These are phyloP conservation scores for Eucalyptus coolabah DNA, from an alignment of 345 rosid genomes.

Conservation along the genomic window DNA sequence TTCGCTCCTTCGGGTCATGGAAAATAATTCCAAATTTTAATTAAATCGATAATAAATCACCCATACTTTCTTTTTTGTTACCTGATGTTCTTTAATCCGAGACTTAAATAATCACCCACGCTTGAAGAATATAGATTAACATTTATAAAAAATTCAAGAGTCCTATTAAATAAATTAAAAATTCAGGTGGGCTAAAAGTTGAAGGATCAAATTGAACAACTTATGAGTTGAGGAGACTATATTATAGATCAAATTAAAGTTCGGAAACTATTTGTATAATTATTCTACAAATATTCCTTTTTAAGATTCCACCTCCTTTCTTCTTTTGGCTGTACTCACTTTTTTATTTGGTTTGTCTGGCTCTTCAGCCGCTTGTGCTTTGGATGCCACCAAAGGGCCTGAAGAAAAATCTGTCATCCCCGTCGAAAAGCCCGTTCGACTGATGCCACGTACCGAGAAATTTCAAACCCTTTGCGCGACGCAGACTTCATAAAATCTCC, in stretches of 20 bases:
- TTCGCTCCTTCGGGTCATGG: too few relatives aligned
- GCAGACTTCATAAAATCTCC: not conserved
- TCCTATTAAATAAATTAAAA: too few relatives aligned
- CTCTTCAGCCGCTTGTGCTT: not conserved
- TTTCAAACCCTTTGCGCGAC: not conserved
- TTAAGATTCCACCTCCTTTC: not conserved
- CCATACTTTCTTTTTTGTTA: too few relatives aligned
- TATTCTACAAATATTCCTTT: not conserved
- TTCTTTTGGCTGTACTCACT: too few relatives aligned
- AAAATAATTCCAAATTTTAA: too few relatives aligned
- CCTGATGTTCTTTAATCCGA: too few relatives aligned
- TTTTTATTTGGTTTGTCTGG: not conserved
- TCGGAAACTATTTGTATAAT: too few relatives aligned
- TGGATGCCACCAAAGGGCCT: not conserved
- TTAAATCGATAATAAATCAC: too few relatives aligned
- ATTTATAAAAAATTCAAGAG: rapidly evolving
- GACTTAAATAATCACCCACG: too few relatives aligned
- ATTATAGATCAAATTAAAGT: too few relatives aligned
- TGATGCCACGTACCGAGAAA: not conserved
- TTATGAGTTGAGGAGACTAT: rapidly evolving
- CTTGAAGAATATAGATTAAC: too few relatives aligned
- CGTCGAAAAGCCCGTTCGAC: not conserved
- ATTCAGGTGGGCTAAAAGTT: rapidly evolving
- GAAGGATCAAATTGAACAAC: rapidly evolving
- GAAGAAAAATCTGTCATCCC: not conserved